Conservation (phyloP, 2,329 filamentous ascomycete genomes). For the Beauveria sp. region DNA sequence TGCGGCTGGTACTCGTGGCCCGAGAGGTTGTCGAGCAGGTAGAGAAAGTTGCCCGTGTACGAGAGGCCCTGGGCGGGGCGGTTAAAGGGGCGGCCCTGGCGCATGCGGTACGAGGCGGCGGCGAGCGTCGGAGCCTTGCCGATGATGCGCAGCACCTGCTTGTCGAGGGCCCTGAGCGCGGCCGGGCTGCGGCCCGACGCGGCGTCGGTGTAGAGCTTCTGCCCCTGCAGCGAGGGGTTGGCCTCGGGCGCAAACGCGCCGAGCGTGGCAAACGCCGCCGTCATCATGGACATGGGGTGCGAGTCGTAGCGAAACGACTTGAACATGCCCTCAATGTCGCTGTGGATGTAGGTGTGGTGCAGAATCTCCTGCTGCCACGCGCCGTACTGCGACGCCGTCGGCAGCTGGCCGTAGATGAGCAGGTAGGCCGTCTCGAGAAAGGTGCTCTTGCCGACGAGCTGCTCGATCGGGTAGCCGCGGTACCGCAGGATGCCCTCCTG, state of each 20-base stretch:
- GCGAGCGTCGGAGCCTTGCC: slow-evolving; percentile 44
- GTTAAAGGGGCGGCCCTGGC: slow-evolving; percentile 43
- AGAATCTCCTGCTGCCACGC: slow-evolving; percentile 40
- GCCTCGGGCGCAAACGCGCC: slow-evolving; percentile 43
- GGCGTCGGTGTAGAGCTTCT: slow-evolving; percentile 42
- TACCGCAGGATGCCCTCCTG: slow-evolving; percentile 43
- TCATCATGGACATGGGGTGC: slow-evolving; percentile 45
- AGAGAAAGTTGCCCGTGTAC: slow-evolving; percentile 48
- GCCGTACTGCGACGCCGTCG: slow-evolving; percentile 31
- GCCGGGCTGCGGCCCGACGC: slow-evolving; percentile 31
- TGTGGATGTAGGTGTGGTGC: slow-evolving; percentile 43
- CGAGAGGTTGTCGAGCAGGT: slow-evolving; percentile 45
- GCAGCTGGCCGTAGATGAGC: slow-evolving; percentile 44
- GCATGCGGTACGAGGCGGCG: slow-evolving; percentile 45
- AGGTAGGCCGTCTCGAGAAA: slow-evolving; percentile 44
- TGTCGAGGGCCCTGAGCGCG: slow-evolving; percentile 38
- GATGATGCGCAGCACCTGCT: slow-evolving; percentile 44
- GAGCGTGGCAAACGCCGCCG: slow-evolving; percentile 40
- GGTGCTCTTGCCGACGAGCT: slow-evolving; percentile 40
- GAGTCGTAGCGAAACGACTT: slow-evolving; percentile 44
- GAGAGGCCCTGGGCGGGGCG: slow-evolving; percentile 37
- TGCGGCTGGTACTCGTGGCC: slow-evolving; percentile 39
- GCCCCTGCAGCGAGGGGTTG: slow-evolving; percentile 41
- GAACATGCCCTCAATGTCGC: slow-evolving; percentile 42
- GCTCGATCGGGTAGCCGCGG: slow-evolving; percentile 44